phyloP scores from a whole-genome alignment of 2,329 filamentous ascomycete species.

The Calonectria pseudoturangicola region DNA sequence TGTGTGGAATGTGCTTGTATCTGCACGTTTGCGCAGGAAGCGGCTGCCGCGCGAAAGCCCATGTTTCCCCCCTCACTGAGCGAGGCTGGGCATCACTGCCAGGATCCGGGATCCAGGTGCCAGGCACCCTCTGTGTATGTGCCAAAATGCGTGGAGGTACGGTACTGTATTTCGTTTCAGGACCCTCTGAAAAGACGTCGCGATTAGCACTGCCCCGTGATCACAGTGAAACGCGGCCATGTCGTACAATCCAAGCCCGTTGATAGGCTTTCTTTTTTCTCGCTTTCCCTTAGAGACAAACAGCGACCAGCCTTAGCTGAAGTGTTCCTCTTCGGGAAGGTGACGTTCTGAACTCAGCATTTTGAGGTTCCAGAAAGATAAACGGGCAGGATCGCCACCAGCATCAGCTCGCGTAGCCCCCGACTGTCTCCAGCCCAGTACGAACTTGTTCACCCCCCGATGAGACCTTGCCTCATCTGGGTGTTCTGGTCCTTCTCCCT shows the following conservation, averaged over 20 bases:
- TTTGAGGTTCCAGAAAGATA: conserved; percentile 44
- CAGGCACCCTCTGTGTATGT: conserved; percentile 15
- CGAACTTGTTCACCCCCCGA: conserved; percentile 38
- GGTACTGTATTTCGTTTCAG: conserved; percentile 21
- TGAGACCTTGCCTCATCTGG: conserved; percentile 40
- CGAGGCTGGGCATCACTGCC: conserved; percentile 13
- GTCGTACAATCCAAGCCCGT: conserved; percentile 33
- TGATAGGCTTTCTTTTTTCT: not conserved
- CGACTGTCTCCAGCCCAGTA: conserved; percentile 43
- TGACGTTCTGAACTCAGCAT: conserved; percentile 45
- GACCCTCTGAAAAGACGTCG: conserved; percentile 21
- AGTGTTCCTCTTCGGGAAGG: conserved; percentile 44
- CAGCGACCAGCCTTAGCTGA: conserved; percentile 38
- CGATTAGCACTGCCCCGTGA: conserved; percentile 24
- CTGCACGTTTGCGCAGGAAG: conserved; percentile 14
- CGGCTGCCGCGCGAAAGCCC: conserved; percentile 39
- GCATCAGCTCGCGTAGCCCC: conserved; percentile 39
- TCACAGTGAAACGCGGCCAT: conserved; percentile 35
- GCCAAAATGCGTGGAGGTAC: conserved; percentile 17
- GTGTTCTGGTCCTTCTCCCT: conserved; percentile 15
- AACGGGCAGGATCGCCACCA: conserved; percentile 40
- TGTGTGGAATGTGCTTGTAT: not conserved
- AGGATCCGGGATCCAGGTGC: conserved; percentile 11
- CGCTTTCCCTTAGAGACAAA: conserved; percentile 37
- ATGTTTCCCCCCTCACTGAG: not conserved